A percentile compares a stretch with the other conserved stretches of the same genome.
Conservation (phyloP, 2,329 filamentous ascomycete genomes). For the Diaporthe sp. region DNA sequence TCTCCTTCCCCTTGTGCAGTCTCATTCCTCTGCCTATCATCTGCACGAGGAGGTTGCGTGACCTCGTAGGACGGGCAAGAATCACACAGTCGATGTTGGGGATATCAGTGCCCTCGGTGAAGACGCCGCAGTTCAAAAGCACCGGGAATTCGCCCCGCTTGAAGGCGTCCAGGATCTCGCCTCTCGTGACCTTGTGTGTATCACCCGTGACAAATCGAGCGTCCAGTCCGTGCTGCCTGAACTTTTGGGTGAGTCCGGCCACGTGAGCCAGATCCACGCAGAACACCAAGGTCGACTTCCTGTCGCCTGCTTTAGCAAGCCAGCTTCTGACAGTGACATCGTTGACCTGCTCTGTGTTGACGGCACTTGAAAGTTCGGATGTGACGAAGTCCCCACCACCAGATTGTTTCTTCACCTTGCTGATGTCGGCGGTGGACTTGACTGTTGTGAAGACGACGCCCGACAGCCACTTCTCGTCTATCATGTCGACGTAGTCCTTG, state of each 20-base stretch:
- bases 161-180: conserved; percentile 81
- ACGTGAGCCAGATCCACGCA: conserved; percentile 94
- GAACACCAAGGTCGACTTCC: conserved; percentile 92
- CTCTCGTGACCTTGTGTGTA: conserved; percentile 78
- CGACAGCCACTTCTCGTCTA: conserved; percentile 91
- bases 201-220: conserved; percentile 89
- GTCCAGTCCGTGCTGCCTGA: conserved; percentile 83
- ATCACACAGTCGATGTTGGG: conserved; percentile 96
- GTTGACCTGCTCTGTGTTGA: conserved; percentile 87
- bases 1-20: conserved; percentile 81
- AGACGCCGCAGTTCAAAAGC: conserved; percentile 94
- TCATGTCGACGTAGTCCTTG: conserved; percentile 77
- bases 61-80: conserved; percentile 88
- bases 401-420: conserved; percentile 72
- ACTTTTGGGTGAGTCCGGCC: conserved; percentile 78
- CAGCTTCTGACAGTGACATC: conserved; percentile 88
- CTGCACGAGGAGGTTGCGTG: conserved; percentile 92
- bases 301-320: conserved; percentile 79
- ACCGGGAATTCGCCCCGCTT: conserved; percentile 84
- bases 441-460: conserved; percentile 97
- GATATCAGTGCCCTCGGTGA: conserved; percentile 97
- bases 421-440: conserved; percentile 83
- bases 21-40: conserved; percentile 98
- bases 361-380: conserved; percentile 80
- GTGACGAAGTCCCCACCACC: conserved; percentile 84